These are phyloP conservation scores for Backusella mclennaniae DNA, from an alignment of 192 early-diverging fungal species.

Conservation along the genomic window DNA sequence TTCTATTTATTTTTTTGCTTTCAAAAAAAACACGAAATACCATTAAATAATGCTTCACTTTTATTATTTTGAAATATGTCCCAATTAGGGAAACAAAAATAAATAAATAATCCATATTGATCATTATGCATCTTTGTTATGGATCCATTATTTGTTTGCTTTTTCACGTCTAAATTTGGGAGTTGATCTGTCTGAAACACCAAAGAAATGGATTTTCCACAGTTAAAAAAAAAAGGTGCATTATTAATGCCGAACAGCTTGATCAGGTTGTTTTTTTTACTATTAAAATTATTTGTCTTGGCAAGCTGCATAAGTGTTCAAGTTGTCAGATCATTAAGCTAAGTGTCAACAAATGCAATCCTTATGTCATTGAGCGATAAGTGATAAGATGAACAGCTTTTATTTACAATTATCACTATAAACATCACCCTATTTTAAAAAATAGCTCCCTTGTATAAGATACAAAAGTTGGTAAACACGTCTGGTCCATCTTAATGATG, in stretches of 20 bases:
- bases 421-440: too few relatives aligned
- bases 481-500: too few relatives aligned
- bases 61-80: background rate
- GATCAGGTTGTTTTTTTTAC: background rate
- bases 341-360: too few relatives aligned
- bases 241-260: background rate
- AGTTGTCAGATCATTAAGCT: background rate
- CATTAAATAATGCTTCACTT: background rate
- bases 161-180: background rate
- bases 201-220: background rate
- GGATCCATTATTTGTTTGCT: background rate
- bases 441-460: too few relatives aligned
- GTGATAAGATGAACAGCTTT: too few relatives aligned
- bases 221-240: background rate
- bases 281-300: too few relatives aligned
- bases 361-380: too few relatives aligned
- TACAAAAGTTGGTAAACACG: too few relatives aligned
- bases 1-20: background rate
- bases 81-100: background rate
- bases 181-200: background rate
- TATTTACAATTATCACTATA: too few relatives aligned
- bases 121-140: background rate
- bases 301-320: background rate
- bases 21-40: background rate
- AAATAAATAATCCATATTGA: background rate